Base-by-base conservation (phyloP, 306 rosid species). In the Rosa multiflora region DNA sequence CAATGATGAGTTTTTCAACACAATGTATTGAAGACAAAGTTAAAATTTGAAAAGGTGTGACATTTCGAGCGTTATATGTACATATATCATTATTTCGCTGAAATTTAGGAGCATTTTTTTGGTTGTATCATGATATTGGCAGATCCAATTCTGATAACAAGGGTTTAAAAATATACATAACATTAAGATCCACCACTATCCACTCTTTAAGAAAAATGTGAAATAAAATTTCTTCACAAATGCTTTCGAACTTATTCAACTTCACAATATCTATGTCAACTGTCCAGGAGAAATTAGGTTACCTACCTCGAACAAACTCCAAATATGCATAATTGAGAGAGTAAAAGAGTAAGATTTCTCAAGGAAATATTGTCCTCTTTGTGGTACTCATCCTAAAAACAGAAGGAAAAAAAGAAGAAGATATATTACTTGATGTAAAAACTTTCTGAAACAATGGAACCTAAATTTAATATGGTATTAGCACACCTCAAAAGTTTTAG, bases 251-350 rank as follows among this genome's bases (percentile, higher is more conserved):
- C 2, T 55, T 46, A 12, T 78, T 78, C 20, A 53, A n/a, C 23
- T 55, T 74, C 43, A 67, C 39, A 35, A 44, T 43, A 21, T 35
- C 59, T 42, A 71, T 43, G 32, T 35, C 13, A 79, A 77, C 23
- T 42, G 40, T 73, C 63, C 74, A 44, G 3, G 35, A 63, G 47
- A 78, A 4, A 14, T 48, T 44, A 76, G 39, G 79, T 40, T 42
- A 58, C 90, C 15, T 78, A 95, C 97, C 98, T 87, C 43, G 94
- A 87, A 82, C 93, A 95, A 73, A 92, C 97, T 78, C 96, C 99
- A 88, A 91, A 91, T 79, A 90, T 74, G 79, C 86, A 95, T 75
- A 95, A 86, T 82, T 95, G 85, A 52, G 97, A 95, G 32, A 92
- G 87, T 75, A 95, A 82, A 78, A 91, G 97, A 37, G 97, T 88